These are phyloP conservation scores for Aureobasidium sp. DNA, from an alignment of 2,329 filamentous ascomycete genomes.

Conservation along the genomic window DNA sequence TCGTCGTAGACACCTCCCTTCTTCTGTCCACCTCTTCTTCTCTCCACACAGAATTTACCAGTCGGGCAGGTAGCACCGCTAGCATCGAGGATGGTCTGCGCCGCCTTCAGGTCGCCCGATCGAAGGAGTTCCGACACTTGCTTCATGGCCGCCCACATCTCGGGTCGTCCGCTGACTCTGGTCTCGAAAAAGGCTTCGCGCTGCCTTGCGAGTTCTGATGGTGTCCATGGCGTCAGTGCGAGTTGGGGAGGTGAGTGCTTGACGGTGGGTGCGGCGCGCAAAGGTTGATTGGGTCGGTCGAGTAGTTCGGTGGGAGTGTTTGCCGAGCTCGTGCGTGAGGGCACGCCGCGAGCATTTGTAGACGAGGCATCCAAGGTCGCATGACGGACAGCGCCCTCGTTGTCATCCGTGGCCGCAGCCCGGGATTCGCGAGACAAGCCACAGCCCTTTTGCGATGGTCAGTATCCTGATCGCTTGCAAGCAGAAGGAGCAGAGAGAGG, in stretches of 20 bases:
- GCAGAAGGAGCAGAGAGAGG: not conserved
- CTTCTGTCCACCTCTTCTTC: slow-evolving; percentile 16
- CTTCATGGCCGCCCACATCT: slow-evolving; percentile 72
- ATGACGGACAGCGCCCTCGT: not conserved
- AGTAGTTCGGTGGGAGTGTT: not conserved
- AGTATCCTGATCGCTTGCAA: not conserved
- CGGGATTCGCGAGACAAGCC: slow-evolving; percentile 10
- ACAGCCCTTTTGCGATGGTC: not conserved
- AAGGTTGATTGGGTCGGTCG: slow-evolving; percentile 21
- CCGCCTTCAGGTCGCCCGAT: slow-evolving; percentile 39
- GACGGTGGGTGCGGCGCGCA: slow-evolving; percentile 19
- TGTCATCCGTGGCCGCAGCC: not conserved
- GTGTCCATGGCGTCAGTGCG: slow-evolving; percentile 54
- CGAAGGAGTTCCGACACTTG: slow-evolving; percentile 61
- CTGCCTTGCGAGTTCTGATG: slow-evolving; percentile 58
- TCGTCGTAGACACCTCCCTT: slow-evolving; percentile 37
- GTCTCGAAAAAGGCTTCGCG: slow-evolving; percentile 85
- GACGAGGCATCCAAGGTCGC: not conserved
- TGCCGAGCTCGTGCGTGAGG: not conserved
- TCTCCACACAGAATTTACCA: slow-evolving; percentile 24
- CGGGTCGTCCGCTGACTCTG: slow-evolving; percentile 63
- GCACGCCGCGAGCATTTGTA: not conserved
- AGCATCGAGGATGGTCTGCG: slow-evolving; percentile 72
- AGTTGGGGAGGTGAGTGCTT: slow-evolving; percentile 14
- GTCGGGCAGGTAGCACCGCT: slow-evolving; percentile 48